Base-by-base conservation (phyloP, 2,329 filamentous ascomycete genomes). In the Acrocalymma vagum region DNA sequence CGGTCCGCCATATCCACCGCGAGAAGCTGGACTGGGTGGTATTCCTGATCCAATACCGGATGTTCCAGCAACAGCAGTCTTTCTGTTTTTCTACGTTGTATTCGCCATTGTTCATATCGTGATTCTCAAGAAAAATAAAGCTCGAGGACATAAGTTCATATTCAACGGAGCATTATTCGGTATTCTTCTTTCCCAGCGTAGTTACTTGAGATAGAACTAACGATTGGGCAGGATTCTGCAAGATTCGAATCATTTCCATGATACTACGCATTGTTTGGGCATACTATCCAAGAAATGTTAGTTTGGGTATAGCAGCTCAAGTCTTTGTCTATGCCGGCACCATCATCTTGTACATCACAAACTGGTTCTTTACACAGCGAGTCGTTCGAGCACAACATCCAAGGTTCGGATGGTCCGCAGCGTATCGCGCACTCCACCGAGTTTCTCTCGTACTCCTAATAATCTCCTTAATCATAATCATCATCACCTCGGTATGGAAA, bases 351-450 rank as follows among this genome's bases (percentile, higher is more conserved):
- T 93, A 88, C 68, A 73, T 92, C 58, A 72, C 90, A 65, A 92
- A 95, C 72, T 74, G 95, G 48, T 77, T 94, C 62, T 88, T 93
- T 63, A 73, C 85, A 0, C 88, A 93, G 69, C 83, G 90, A 33
- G 77, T 95, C 17, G 67, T 94, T 17, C 82, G 90, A 40, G 86
- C 87, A 7, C 82, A 83, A 39, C 87, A 93, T 58, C 88, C 88
- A 0, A 64, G 68, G 3, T 67, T 89, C 21, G 90, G 88, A 45
- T 93, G 89, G 88, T 78, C 80, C 43, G 76, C 69, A 18, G 55
- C 72, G 2, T 76, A 83, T 22, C 77, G 75, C 2, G 50, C 75
- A 13, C 46, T 73, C 21, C 78, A 81, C 46, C 75, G 72, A 20
- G 59, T 69, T 2, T 74, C 81, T n/a, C 76, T 76, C 1, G 48